Evolutionary conservation across 306 rosid genomes (phyloP).

Genomic region (Pachyrhizus erosus): DNA sequence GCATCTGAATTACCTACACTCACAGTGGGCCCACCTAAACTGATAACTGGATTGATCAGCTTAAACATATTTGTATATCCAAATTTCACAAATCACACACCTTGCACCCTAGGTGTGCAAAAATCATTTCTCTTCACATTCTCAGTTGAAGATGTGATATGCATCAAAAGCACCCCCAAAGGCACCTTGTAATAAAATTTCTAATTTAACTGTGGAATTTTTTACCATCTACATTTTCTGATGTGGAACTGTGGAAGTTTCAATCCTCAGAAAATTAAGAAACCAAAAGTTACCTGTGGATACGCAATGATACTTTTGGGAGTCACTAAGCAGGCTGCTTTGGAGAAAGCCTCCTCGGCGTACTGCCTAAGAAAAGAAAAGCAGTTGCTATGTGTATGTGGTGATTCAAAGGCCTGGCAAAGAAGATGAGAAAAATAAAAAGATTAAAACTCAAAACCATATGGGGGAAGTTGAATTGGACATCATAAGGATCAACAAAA

Average conservation of each 20-base stretch:
- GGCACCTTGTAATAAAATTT: constrained; percentile 3
- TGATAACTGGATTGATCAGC: constrained; percentile 3
- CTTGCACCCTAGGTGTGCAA: neutral
- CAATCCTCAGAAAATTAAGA: constrained; percentile 15
- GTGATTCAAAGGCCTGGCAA: constrained; percentile 94
- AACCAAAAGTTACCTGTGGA: constrained; percentile 81
- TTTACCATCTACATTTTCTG: constrained; percentile 4
- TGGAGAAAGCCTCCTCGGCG: constrained; percentile 89
- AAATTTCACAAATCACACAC: neutral
- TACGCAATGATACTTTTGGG: constrained; percentile 87
- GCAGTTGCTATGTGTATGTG: constrained; percentile 82
- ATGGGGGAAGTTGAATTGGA: constrained; percentile 20
- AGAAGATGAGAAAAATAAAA: constrained; percentile 30
- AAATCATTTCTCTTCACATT: neutral
- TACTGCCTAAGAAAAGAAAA: constrained; percentile 89
- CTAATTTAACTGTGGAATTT: constrained; percentile 16
- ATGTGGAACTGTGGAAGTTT: constrained; percentile 10
- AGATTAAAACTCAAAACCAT: constrained; percentile 20
- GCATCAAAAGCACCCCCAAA: neutral
- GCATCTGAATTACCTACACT: neutral
- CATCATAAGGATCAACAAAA: constrained; percentile 28
- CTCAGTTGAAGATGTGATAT: neutral
- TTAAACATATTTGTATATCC: neutral
- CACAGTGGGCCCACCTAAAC: constrained; percentile 1
- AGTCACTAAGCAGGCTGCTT: constrained; percentile 90